Evolutionary conservation across 495 filamentous ascomycete species (phyloP).

Genomic region (Talaromyces ruber): DNA sequence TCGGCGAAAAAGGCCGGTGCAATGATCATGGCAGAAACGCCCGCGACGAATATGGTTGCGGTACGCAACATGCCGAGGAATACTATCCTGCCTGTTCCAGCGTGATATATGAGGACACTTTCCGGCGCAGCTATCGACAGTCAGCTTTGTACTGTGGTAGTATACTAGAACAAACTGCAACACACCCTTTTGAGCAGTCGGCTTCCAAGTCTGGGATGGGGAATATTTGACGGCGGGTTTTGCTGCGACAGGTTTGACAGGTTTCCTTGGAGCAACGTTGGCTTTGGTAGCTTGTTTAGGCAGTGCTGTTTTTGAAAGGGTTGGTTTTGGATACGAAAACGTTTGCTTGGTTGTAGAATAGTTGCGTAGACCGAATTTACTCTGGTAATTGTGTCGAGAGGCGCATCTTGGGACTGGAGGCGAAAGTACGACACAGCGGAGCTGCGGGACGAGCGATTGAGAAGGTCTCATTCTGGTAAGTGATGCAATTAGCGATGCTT

Average conservation of each 20-base stretch:
- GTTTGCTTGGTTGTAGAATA: not conserved
- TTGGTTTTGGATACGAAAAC: not conserved
- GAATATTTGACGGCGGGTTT: conserved; percentile 10
- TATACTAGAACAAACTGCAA: not conserved
- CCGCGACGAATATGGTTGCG: conserved; percentile 61
- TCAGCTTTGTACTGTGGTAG: conserved; percentile 1
- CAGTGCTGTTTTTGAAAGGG: not conserved
- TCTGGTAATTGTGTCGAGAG: not conserved
- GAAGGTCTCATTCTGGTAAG: not conserved
- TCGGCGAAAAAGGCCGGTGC: conserved; percentile 49
- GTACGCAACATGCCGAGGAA: conserved; percentile 62
- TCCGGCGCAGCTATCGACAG: conserved; percentile 36
- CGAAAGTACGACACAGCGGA: not conserved
- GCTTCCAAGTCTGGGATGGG: conserved; percentile 11
- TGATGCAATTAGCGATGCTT: not conserved
- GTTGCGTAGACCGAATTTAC: not conserved
- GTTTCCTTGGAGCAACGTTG: conserved; percentile 12
- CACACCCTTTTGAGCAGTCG: conserved; percentile 23
- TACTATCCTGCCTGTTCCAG: conserved; percentile 54
- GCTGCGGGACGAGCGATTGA: not conserved
- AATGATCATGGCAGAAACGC: conserved; percentile 50
- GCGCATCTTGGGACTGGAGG: not conserved
- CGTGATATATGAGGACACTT: conserved; percentile 62
- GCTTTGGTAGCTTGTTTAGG: conserved; percentile 13
- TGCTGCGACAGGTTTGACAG: conserved; percentile 13